A percentile compares a stretch with the other conserved stretches of the same genome.
phyloP scores from a whole-genome alignment of 192 early-diverging fungal species.

The Powellomyces hirtus region DNA sequence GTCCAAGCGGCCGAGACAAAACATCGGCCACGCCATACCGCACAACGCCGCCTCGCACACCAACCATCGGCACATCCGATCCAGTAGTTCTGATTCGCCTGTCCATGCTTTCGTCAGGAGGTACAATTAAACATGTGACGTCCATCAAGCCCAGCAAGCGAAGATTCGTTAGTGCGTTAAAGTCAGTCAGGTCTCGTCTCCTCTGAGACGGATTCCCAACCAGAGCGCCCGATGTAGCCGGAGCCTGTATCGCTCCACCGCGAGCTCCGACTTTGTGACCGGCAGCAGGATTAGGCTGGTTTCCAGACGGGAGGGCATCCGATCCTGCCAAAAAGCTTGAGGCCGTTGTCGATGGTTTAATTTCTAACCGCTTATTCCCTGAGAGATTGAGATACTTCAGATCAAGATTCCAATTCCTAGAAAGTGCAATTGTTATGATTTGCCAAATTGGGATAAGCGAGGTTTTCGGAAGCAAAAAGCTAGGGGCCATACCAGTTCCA shows the following conservation, averaged over 20 bases:
- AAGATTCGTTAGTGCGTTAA: constrained; percentile 72
- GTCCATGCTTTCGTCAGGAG: constrained; percentile 79
- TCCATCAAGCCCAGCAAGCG: constrained; percentile 86
- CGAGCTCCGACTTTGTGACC: constrained; percentile 11
- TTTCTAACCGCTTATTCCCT: constrained; percentile 85
- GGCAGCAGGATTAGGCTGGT: constrained; percentile 37
- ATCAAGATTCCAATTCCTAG: constrained; percentile 88
- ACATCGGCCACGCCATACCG: constrained; percentile 86
- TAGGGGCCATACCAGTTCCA: too few species aligned
- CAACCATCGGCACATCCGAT: constrained; percentile 63
- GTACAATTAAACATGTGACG: constrained; percentile 77
- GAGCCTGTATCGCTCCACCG: constrained; percentile 31
- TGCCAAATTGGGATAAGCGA: background rate
- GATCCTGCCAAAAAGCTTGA: constrained; percentile 7
- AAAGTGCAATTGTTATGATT: constrained; percentile 36
- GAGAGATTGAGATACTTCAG: constrained; percentile 88
- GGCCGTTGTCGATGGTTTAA: constrained; percentile 52
- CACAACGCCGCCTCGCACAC: constrained; percentile 54
- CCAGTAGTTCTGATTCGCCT: constrained; percentile 80
- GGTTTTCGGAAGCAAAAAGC: constrained; percentile 33
- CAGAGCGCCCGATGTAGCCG: constrained; percentile 32
- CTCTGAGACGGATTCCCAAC: constrained; percentile 35
- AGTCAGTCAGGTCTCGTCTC: constrained; percentile 62
- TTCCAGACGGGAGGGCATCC: constrained; percentile 2
- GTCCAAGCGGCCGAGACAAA: constrained; percentile 47